Base-by-base conservation (phyloP, 2,329 filamentous ascomycete species). In the Capronia coronata region DNA sequence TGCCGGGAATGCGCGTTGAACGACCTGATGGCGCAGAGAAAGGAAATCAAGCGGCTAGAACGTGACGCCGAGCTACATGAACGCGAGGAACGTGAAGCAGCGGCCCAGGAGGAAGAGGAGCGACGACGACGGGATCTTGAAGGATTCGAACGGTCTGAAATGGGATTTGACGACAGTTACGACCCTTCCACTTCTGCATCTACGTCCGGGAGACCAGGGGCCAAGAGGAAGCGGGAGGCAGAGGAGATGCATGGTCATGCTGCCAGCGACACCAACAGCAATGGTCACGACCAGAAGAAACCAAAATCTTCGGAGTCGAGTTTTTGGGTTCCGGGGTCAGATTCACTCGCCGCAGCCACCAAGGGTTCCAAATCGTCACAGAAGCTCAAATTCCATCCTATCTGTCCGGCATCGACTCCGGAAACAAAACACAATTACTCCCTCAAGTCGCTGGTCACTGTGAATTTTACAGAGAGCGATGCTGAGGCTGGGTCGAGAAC, bases 1-100 rank as follows among this genome's bases (percentile, higher is more conserved):
- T 98, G 91, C 67, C 83, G 88, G 60, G 93, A 97, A 71, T 98
- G 91, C 71, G 90, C 89, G 7, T 79, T 97, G 46, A 83, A 75
- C 59, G 95, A 97, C 62, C 82, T 98, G n/a, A 75, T 97, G 1
- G 79, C 88, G 1, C 91, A 98, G 68, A 84, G 87, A 60, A 86
- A 90, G 70, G 93, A 97, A 64, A 90, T 94, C 57, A 93, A 89
- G 65, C 80, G 93, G 0, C 64, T 86, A 2, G 86, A 87, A 53
- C 84, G 80, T 59, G 75, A 78, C 18, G 74, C 78, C 16, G 81
- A 83, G 57, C 71, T 76, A 23, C 77, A 80, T 22, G 73, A 76
- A 54, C 75, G 77, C 47, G 84, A 89, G 21, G 72, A 75, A 5
- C 74, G 75, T 3, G 83, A 86, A 52, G 75, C 78, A 2, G 74